Evolutionary conservation across 306 rosid genomes (phyloP), one percentile per base, ranked within the genome.

Genomic region (Parietaria judaica): DNA sequence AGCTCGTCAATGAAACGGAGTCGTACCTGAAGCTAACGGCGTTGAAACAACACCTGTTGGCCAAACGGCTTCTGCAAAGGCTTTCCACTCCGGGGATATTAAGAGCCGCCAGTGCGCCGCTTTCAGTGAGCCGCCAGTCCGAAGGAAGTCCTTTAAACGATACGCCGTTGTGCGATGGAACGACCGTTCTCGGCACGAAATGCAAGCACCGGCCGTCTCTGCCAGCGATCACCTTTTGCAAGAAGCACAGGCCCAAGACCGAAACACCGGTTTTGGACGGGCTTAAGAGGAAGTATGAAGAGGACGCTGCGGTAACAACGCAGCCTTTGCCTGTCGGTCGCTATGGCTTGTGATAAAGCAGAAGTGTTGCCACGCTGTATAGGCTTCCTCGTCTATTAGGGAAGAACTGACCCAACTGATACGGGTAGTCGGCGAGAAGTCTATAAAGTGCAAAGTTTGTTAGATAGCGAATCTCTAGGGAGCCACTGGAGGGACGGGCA

Each of bases 131-230:
- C n/a, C n/a, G n/a, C n/a, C n/a, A n/a, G n/a, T n/a, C n/a, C n/a
- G 90, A 86, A 67, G 82, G 60, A 38, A 56, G 75, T 63, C 79
- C 66, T 64, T 71, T 83, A 46, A 73, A 57, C 71, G 99, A 86
- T 72, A 67, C 94, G 63, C 87, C 95, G 9, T 68, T 86, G 94
- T 94, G 99, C 69, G 97, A 83, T 79, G 99, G 99, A 38, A 94
- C 99, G 49, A 94, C 99, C 63, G 94, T 94, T 77, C 87, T 94
- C 61, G 99, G 99, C 67, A 86, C 85, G 58, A 88, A 69, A 75
- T 94, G 99, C 74, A 94, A 94, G 79, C 99, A 94, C 72, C 88
- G 90, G 52, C n/a, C n/a, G n/a, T 81, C 99, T 59, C 79, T 94
- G 55, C 80, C 79, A 45, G 90, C 94, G 17, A 80, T 68, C 61